Percentiles rank a stretch among this genome's conserved stretches.
Conservation (phyloP, 1,284 basidiomycete species). For the Naganishia cerealis region DNA sequence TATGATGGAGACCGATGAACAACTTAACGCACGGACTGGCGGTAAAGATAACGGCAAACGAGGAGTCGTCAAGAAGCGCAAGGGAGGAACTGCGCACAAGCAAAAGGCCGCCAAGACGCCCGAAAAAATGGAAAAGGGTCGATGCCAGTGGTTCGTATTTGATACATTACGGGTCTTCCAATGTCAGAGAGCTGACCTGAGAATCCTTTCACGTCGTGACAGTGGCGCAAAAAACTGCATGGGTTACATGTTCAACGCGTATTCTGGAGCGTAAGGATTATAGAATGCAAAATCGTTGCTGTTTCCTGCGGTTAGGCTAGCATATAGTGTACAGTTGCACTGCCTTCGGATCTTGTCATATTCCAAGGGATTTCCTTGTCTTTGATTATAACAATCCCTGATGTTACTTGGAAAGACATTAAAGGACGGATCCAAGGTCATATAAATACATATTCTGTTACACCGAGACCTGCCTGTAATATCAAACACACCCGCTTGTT, state of each 20-base stretch:
- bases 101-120: conserved; percentile 19
- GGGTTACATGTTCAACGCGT: conserved; percentile 28
- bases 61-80: conserved; percentile 25
- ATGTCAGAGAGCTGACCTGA: not conserved
- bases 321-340: not conserved
- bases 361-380: not conserved
- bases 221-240: conserved; percentile 27
- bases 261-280: conserved; percentile 9
- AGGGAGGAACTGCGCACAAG: conserved; percentile 29
- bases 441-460: not conserved
- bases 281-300: not conserved
- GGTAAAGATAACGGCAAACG: conserved; percentile 17
- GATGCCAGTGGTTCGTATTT: conserved; percentile 17
- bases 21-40: conserved; percentile 18
- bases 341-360: not conserved
- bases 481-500: not conserved
- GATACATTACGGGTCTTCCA: not conserved
- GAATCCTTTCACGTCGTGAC: too few relatives aligned
- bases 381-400: not conserved
- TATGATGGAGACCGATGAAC: conserved; percentile 25
- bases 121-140: conserved; percentile 16
- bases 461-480: conserved; percentile 10
- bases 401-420: not conserved
- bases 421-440: not conserved
- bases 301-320: not conserved